A percentile compares a stretch with the other conserved stretches of the same genome.
phyloP scores from a whole-genome alignment of 2,329 filamentous ascomycete species.

The Fusarium camptoceras region DNA sequence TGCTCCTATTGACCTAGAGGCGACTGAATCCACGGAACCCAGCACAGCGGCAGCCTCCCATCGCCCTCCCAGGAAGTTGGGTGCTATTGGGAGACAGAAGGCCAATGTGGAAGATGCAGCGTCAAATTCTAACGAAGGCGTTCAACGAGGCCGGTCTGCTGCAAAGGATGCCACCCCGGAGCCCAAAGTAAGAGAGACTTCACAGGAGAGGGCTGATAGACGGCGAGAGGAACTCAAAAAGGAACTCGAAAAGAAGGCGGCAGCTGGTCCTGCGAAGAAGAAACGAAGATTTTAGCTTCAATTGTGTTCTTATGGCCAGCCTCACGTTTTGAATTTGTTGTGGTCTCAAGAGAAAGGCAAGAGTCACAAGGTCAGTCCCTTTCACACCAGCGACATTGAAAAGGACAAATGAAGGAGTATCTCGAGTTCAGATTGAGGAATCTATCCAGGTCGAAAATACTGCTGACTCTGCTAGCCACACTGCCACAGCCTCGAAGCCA shows the following conservation, averaged over 20 bases:
- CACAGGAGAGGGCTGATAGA: constrained; percentile 61
- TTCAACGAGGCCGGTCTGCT: constrained; percentile 38
- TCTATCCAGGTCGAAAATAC: neutral
- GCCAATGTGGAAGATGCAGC: constrained; percentile 11
- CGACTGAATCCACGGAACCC: constrained; percentile 9
- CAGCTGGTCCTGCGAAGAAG: constrained; percentile 65
- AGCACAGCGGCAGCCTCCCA: constrained; percentile 14
- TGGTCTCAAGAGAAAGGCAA: neutral
- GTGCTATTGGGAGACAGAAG: constrained; percentile 52
- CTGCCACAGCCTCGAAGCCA: neutral
- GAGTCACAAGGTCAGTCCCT: neutral
- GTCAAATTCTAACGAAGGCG: constrained; percentile 27
- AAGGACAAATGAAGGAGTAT: neutral
- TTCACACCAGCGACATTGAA: neutral
- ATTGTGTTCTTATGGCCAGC: neutral
- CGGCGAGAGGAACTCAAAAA: constrained; percentile 64
- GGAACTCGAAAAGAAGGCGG: constrained; percentile 62
- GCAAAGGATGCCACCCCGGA: constrained; percentile 43
- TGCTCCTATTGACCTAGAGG: constrained; percentile 13
- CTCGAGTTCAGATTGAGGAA: neutral
- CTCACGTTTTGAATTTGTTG: too few species aligned
- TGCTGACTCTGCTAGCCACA: neutral
- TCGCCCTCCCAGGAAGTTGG: constrained; percentile 46
- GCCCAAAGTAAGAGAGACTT: constrained; percentile 55
- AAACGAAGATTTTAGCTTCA: constrained; percentile 63